Base-by-base conservation (phyloP, 73 alveolate species). In the Tetrahymena malaccensis region DNA sequence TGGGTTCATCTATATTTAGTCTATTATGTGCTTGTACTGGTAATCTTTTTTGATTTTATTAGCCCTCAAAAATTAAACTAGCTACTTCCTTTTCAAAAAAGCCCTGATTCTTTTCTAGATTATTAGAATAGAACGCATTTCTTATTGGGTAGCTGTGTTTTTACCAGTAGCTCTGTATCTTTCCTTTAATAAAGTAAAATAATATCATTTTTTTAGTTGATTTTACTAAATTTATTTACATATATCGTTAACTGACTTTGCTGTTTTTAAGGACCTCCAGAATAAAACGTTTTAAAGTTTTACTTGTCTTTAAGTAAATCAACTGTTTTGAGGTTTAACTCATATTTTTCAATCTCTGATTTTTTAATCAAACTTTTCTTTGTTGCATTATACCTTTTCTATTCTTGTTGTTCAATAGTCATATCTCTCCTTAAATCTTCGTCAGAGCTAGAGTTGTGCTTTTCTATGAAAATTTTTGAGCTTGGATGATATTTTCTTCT, bases 401-500 rank as follows among this genome's bases (percentile, higher is more conserved):
- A n/a, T n/a, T 43, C 43, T 43, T 57, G 27, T 43, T 43, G n/a
- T 13, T 35, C 56, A 27, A 38, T 93, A 13, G 85, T 93, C 33
- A 93, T 16, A 93, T 43, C 43, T 84, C 43, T 21, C 31, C 89
- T 70, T 7, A 70, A 11, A 22, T 70, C 89, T 22, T 70, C 89
- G 37, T 70, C 89, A 8, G 89, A 70, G 37, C 89, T 70, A 1
- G 35, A 70, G 19, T 70, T 70, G 17, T 70, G 89, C 19, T 70
- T 70, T 70, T 70, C 43, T 27, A 70, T 70, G 31, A 70, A 70
- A 19, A 93, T 34, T 12, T 93, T 93, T 3, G 95, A 93, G 13
- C 89, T 43, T 19, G 95, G 95, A 27, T 93, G 96, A 94, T 34
- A 93, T 37, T 95, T 95, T 35, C 97, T 85, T 13, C 94, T 44